phyloP scores from a whole-genome alignment of 73 alveolate genomes.

The Tetrahymena elliotti region DNA sequence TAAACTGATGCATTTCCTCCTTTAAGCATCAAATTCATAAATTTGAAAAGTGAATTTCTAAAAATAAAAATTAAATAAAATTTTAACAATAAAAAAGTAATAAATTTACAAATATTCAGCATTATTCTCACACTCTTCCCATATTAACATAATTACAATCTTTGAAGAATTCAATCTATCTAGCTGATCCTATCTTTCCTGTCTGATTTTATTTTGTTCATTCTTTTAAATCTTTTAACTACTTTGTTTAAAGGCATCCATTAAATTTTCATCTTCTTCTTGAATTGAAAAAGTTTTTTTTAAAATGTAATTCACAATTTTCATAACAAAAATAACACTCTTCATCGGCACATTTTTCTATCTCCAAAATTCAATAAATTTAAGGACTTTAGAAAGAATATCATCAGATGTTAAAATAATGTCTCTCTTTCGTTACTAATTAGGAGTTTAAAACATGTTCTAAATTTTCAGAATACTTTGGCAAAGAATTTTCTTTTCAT shows the following conservation, averaged over 20 bases:
- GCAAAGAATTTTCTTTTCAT: neutral
- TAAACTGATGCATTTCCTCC: neutral
- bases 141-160: neutral
- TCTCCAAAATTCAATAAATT: neutral
- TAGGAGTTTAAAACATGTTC: neutral
- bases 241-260: neutral
- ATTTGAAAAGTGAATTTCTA: neutral
- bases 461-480: neutral
- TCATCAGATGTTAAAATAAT: neutral
- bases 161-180: neutral
- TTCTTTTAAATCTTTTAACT: neutral
- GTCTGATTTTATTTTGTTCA: neutral
- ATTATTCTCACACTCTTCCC: slow-evolving; percentile 1
- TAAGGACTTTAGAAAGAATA: neutral
- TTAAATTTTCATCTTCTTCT: neutral
- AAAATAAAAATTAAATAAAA: neutral
- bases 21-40: neutral
- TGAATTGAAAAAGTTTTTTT: neutral
- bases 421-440: neutral
- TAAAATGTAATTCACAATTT: neutral
- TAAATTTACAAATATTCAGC: neutral
- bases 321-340: neutral
- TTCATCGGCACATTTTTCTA: neutral
- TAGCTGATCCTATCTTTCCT: neutral
- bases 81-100: neutral